phyloP scores from a whole-genome alignment of 2,329 filamentous ascomycete species.

The Clonostachys rhizophaga region DNA sequence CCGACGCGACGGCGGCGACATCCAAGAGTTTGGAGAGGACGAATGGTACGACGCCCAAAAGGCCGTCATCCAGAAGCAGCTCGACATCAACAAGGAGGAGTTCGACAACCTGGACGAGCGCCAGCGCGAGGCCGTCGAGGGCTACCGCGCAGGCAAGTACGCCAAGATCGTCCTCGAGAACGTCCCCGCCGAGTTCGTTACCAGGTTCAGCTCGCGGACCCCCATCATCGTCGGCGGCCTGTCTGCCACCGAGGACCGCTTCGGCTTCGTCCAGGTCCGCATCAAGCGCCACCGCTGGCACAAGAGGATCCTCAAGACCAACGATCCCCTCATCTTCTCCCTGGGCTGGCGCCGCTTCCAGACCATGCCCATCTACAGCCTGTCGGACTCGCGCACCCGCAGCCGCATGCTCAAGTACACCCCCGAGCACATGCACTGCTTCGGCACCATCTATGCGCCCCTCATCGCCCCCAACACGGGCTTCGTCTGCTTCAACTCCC shows the following conservation, averaged over 20 bases:
- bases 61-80: slow-evolving; percentile 87
- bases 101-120: slow-evolving; percentile 82
- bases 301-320: slow-evolving; percentile 98
- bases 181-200: slow-evolving; percentile 86
- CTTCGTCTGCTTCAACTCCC: slow-evolving; percentile 88
- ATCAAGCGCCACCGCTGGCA: slow-evolving; percentile 99
- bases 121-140: slow-evolving; percentile 81
- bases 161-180: slow-evolving; percentile 85
- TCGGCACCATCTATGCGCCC: slow-evolving; percentile 91
- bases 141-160: slow-evolving; percentile 88
- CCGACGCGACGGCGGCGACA: slow-evolving; percentile 60
- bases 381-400: slow-evolving; percentile 85
- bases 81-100: slow-evolving; percentile 94
- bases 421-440: slow-evolving; percentile 99
- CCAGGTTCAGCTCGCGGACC: slow-evolving; percentile 73
- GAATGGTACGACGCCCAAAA: slow-evolving; percentile 99
- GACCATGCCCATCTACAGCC: slow-evolving; percentile 87
- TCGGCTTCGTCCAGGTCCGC: slow-evolving; percentile 90
- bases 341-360: slow-evolving; percentile 96
- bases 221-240: slow-evolving; percentile 91
- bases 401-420: slow-evolving; percentile 99
- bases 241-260: slow-evolving; percentile 88
- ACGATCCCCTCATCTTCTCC: slow-evolving; percentile 95
- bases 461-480: slow-evolving; percentile 94
- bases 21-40: slow-evolving; percentile 89